These are phyloP conservation scores for Candida golubevii DNA, from an alignment of 805 yeast species.

Conservation along the genomic window DNA sequence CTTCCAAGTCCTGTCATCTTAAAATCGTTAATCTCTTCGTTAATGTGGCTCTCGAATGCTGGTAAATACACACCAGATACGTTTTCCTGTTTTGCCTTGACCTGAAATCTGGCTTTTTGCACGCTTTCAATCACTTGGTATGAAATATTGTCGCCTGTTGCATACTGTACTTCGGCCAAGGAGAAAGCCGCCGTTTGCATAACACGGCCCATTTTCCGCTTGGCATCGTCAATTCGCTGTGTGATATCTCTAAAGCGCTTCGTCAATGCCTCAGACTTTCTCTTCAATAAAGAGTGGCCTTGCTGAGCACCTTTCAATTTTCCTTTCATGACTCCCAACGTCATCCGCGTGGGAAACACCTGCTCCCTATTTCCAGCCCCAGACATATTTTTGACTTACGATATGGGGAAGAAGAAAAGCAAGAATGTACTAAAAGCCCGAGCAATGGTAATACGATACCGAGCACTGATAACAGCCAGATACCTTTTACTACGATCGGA, in stretches of 20 bases:
- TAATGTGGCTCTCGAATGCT: slow-evolving; percentile 80
- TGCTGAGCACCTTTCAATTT: slow-evolving; percentile 96
- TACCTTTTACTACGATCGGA: too few relatives aligned
- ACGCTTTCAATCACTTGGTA: slow-evolving; percentile 96
- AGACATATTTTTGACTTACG: slow-evolving; percentile 38
- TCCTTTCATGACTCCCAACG: slow-evolving; percentile 89
- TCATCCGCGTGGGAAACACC: slow-evolving; percentile 97
- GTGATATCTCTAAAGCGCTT: slow-evolving; percentile 95
- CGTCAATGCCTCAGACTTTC: slow-evolving; percentile 96
- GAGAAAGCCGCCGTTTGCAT: slow-evolving; percentile 99
- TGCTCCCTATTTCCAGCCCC: slow-evolving; percentile 83
- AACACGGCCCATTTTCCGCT: slow-evolving; percentile 95
- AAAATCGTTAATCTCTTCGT: slow-evolving; percentile 86
- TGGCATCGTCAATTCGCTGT: slow-evolving; percentile 88
- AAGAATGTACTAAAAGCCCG: too few relatives aligned
- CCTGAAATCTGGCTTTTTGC: slow-evolving; percentile 84
- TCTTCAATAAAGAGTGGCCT: slow-evolving; percentile 88
- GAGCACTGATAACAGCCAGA: too few relatives aligned
- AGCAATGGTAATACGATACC: too few relatives aligned
- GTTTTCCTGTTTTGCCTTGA: slow-evolving; percentile 89
- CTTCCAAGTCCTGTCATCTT: slow-evolving; percentile 95
- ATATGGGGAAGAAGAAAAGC: not conserved
- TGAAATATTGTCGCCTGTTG: slow-evolving; percentile 93
- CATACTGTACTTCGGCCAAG: slow-evolving; percentile 93
- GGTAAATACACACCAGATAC: slow-evolving; percentile 95